These are phyloP conservation scores for Colletotrichum siamense DNA, from an alignment of 2,329 filamentous ascomycete species.

Conservation along the genomic window DNA sequence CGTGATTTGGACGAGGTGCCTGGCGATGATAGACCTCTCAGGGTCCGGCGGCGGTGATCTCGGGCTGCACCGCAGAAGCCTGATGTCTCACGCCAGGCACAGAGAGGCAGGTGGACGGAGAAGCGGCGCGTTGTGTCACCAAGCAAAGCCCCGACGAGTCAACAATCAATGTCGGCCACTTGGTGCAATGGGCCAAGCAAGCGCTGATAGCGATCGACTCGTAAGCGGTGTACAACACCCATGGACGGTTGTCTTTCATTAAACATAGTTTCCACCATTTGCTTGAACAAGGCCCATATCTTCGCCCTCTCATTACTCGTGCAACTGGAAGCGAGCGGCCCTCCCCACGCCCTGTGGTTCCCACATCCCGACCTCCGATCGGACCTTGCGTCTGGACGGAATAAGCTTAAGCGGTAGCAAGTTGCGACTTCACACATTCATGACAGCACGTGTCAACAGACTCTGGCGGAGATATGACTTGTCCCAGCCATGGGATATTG, in stretches of 20 bases:
- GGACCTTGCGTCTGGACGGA: constrained; percentile 10
- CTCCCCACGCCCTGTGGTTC: neutral
- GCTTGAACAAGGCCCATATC: neutral
- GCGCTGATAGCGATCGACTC: constrained; percentile 7
- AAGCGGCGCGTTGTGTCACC: neutral
- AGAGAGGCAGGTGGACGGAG: constrained; percentile 10
- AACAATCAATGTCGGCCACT: neutral
- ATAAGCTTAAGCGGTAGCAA: constrained; percentile 16
- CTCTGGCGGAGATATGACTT: neutral
- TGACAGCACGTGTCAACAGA: neutral
- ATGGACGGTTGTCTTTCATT: neutral
- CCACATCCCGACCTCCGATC: constrained; percentile 16
- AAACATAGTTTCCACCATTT: constrained; percentile 2
- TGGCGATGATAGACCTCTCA: neutral
- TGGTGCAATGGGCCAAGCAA: neutral
- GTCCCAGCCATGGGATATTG: neutral
- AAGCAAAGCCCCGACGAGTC: neutral
- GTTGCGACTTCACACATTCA: neutral
- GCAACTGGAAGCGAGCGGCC: neutral
- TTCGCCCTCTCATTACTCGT: constrained; percentile 11
- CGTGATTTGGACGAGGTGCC: neutral
- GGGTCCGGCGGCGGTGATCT: neutral
- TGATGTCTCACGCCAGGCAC: constrained; percentile 9
- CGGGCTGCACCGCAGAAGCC: neutral
- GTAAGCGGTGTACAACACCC: constrained; percentile 4